Conservation (phyloP, 2,329 filamentous ascomycete species). For the Samsoniella hepiali region DNA sequence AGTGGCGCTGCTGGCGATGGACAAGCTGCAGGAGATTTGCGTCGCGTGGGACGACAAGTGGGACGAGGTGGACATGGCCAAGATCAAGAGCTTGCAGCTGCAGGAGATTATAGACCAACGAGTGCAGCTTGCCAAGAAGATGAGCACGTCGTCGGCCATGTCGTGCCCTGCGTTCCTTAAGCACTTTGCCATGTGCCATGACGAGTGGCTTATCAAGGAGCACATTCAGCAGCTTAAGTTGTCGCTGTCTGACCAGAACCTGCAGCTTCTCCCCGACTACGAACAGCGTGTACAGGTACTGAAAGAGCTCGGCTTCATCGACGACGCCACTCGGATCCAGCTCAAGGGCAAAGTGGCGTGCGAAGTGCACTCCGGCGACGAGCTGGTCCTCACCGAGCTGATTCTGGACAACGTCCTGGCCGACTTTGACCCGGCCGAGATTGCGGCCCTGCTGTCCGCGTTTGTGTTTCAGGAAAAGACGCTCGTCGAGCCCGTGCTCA, state of each 20-base stretch:
- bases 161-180: slow-evolving; percentile 78
- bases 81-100: slow-evolving; percentile 77
- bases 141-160: slow-evolving; percentile 63
- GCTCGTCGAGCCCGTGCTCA: slow-evolving; percentile 73
- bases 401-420: slow-evolving; percentile 96
- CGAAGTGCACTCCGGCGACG: slow-evolving; percentile 95
- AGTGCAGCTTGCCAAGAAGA: slow-evolving; percentile 57
- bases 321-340: slow-evolving; percentile 80
- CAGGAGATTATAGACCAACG: slow-evolving; percentile 77
- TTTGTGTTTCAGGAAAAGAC: slow-evolving; percentile 99
- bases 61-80: slow-evolving; percentile 79
- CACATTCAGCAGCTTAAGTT: slow-evolving; percentile 85
- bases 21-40: slow-evolving; percentile 66
- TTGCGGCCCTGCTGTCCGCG: slow-evolving; percentile 85
- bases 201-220: slow-evolving; percentile 94
- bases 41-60: slow-evolving; percentile 73
- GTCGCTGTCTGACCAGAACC: slow-evolving; percentile 91
- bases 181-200: slow-evolving; percentile 94
- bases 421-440: slow-evolving; percentile 93
- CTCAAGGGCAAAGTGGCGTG: slow-evolving; percentile 98
- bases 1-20: slow-evolving; percentile 53
- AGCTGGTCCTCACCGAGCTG: slow-evolving; percentile 91
- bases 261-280: slow-evolving; percentile 93
- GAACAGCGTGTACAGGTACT: slow-evolving; percentile 91
- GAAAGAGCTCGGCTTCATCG: slow-evolving; percentile 88